Evolutionary conservation across 2,329 filamentous ascomycete genomes (phyloP).

Genomic region (Aspergillus ochraceus): DNA sequence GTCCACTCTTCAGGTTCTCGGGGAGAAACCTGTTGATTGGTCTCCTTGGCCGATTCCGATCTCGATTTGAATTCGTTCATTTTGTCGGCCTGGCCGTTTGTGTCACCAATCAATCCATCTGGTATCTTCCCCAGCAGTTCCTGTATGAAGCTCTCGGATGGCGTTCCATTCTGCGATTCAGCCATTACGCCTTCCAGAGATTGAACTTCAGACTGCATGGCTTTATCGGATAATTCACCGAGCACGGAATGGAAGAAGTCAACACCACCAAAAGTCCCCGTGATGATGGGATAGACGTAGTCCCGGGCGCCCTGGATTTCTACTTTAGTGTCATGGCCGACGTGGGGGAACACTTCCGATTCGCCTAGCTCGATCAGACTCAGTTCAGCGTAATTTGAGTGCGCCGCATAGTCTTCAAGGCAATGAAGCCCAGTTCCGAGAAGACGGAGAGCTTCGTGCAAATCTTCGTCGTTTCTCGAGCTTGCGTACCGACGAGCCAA

Average conservation of each 20-base stretch:
- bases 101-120: constrained; percentile 72
- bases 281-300: constrained; percentile 77
- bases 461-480: constrained; percentile 68
- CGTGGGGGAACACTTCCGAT: constrained; percentile 78
- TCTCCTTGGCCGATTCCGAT: constrained; percentile 71
- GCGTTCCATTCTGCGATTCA: constrained; percentile 57
- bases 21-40: constrained; percentile 72
- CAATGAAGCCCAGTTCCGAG: constrained; percentile 88
- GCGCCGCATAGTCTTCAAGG: constrained; percentile 87
- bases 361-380: constrained; percentile 86
- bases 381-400: constrained; percentile 90
- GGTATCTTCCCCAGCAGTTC: constrained; percentile 81
- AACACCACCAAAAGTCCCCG: constrained; percentile 90
- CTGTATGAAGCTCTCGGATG: constrained; percentile 73
- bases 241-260: constrained; percentile 91
- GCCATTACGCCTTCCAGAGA: constrained; percentile 82
- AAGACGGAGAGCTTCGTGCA: constrained; percentile 82
- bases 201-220: constrained; percentile 86
- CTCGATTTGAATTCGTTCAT: constrained; percentile 78
- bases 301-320: constrained; percentile 65
- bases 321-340: constrained; percentile 72
- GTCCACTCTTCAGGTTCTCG: constrained; percentile 83
- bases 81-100: constrained; percentile 64
- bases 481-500: constrained; percentile 73
- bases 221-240: constrained; percentile 78